These are phyloP conservation scores for Epichloe sylvatica DNA, from an alignment of 2,329 filamentous ascomycete genomes.

Conservation along the genomic window DNA sequence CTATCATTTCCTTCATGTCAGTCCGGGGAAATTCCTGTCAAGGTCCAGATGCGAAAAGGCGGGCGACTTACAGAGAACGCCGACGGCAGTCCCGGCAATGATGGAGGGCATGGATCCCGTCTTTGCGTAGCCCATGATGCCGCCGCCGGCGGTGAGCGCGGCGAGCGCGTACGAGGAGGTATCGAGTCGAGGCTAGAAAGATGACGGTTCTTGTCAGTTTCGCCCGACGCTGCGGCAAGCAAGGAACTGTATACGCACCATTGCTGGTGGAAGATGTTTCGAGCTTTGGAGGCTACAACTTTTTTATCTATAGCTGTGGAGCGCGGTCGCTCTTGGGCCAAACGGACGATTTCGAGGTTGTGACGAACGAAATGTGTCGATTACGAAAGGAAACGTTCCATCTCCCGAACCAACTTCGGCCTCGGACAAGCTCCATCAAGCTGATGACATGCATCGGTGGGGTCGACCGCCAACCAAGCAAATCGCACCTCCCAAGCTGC, in stretches of 20 bases:
- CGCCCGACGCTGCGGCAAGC: neutral
- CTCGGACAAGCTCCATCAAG: neutral
- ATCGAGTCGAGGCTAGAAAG: conserved; percentile 14
- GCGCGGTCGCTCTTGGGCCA: no score
- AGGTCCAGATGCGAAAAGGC: neutral
- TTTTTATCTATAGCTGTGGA: no score
- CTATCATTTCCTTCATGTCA: conserved; percentile 18
- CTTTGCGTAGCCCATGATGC: conserved; percentile 71
- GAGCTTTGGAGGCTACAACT: neutral
- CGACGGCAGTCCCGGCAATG: conserved; percentile 71
- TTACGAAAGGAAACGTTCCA: conserved; percentile 1
- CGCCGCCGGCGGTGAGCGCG: conserved; percentile 71
- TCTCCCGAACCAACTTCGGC: no score
- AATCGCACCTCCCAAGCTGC: neutral
- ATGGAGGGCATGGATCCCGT: conserved; percentile 80
- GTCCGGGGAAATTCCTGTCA: neutral
- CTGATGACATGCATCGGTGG: neutral
- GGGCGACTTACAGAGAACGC: conserved; percentile 40
- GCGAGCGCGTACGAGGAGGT: conserved; percentile 66
- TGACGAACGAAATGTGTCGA: neutral
- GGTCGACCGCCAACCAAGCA: neutral
- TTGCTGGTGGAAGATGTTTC: neutral
- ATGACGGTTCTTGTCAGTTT: neutral
- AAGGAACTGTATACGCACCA: neutral
- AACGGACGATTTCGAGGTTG: no score